Evolutionary conservation across 2,329 filamentous ascomycete species (phyloP).

Genomic region (Bimuria novae-zelandiae): DNA sequence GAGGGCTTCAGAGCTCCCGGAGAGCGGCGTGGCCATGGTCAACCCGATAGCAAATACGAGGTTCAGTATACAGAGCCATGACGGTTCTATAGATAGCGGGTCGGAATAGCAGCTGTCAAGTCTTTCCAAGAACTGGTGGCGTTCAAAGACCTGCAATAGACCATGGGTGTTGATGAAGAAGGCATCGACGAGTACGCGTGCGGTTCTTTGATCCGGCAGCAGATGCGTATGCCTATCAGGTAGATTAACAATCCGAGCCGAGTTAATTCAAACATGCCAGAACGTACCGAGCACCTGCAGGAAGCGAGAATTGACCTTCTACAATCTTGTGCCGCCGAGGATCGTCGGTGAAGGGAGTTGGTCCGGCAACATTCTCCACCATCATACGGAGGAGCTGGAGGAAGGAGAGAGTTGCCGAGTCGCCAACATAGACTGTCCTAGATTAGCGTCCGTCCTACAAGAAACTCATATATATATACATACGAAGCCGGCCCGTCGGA

Average conservation of each 20-base stretch:
- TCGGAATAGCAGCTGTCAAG: constrained; percentile 61
- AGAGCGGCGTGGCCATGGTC: constrained; percentile 59
- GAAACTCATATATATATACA: constrained; percentile 42
- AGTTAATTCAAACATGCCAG: too few relatives aligned
- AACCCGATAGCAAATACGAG: constrained; percentile 68
- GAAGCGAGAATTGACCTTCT: constrained; percentile 58
- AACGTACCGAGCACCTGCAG: constrained; percentile 46
- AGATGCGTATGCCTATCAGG: constrained; percentile 50
- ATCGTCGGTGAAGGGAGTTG: constrained; percentile 63
- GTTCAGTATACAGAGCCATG: constrained; percentile 64
- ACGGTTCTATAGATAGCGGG: constrained; percentile 55
- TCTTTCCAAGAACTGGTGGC: constrained; percentile 53
- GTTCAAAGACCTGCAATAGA: constrained; percentile 64
- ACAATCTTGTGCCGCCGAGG: constrained; percentile 62
- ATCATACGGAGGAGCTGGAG: constrained; percentile 65
- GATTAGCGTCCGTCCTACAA: constrained; percentile 15
- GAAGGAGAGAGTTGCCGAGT: constrained; percentile 65
- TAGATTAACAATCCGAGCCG: neutral
- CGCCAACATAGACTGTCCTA: constrained; percentile 62
- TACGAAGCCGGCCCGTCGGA: constrained; percentile 59
- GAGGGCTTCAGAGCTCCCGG: constrained; percentile 54
- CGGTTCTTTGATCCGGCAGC: constrained; percentile 61
- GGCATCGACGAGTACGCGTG: constrained; percentile 59
- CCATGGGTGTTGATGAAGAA: constrained; percentile 69
- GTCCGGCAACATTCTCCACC: constrained; percentile 59